Evolutionary conservation across 2,329 filamentous ascomycete genomes (phyloP).

Genomic region (Periconia digitata): DNA sequence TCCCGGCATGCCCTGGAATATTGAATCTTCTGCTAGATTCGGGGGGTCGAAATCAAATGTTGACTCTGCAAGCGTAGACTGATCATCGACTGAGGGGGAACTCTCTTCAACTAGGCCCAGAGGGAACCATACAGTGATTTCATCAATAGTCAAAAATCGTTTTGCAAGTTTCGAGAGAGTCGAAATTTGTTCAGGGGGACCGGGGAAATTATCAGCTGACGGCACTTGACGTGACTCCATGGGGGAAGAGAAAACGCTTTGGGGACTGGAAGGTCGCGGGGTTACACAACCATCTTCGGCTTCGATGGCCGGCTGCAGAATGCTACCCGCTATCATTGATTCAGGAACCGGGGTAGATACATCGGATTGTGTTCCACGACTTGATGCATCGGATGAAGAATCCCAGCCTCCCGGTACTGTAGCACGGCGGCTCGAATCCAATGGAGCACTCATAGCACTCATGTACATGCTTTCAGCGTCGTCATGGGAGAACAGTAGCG

Average conservation of each 20-base stretch:
- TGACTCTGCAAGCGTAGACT: constrained; percentile 15
- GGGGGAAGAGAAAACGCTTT: constrained; percentile 24
- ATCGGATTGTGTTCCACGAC: constrained; percentile 30
- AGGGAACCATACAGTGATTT: constrained; percentile 43
- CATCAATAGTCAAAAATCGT: constrained; percentile 39
- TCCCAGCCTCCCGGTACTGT: constrained; percentile 49
- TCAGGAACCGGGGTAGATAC: constrained; percentile 28
- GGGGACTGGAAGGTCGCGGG: constrained; percentile 39
- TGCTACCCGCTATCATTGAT: constrained; percentile 34
- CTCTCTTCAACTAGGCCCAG: constrained; percentile 25
- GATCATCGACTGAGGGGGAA: constrained; percentile 3
- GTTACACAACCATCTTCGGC: constrained; percentile 42
- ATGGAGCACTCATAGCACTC: constrained; percentile 60
- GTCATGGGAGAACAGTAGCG: constrained; percentile 74
- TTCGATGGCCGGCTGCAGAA: constrained; percentile 29
- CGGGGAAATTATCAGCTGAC: background rate
- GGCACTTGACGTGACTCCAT: background rate
- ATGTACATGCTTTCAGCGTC: constrained; percentile 87
- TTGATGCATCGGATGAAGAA: constrained; percentile 35
- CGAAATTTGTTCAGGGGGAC: background rate
- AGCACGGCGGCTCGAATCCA: constrained; percentile 15
- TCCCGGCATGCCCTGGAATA: constrained; percentile 48
- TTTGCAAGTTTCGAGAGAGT: constrained; percentile 27
- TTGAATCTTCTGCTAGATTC: constrained; percentile 38
- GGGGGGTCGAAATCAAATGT: constrained; percentile 27